Percentiles rank a stretch among this genome's conserved stretches.
phyloP scores from a whole-genome alignment of 1,139 yeast species.

The Scheffersomyces illinoinensis region DNA sequence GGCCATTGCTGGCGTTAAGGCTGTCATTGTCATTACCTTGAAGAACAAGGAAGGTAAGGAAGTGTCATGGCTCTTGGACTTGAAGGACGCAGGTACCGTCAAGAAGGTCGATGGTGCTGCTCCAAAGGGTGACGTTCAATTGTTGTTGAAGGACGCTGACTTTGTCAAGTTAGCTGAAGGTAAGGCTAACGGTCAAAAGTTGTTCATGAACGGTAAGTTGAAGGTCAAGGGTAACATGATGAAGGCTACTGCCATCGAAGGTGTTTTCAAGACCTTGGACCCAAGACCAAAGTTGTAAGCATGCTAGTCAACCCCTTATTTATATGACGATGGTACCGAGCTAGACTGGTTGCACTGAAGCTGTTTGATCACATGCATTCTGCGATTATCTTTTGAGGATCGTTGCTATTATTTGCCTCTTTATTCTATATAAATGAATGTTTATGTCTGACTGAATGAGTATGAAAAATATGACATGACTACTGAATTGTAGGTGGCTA shows the following conservation, averaged over 20 bases:
- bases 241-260: slow-evolving; percentile 82
- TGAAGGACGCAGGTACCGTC: slow-evolving; percentile 62
- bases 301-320: background rate
- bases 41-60: slow-evolving; percentile 67
- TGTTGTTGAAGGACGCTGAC: slow-evolving; percentile 63
- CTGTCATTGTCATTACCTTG: slow-evolving; percentile 66
- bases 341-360: background rate
- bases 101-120: slow-evolving; percentile 46
- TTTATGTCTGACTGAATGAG: background rate
- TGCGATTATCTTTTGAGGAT: background rate
- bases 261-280: slow-evolving; percentile 66
- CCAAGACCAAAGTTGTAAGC: slow-evolving; percentile 51
- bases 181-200: slow-evolving; percentile 80
- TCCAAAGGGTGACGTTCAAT: slow-evolving; percentile 65
- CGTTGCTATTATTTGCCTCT: background rate
- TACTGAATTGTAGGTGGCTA: background rate
- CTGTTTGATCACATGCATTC: background rate
- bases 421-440: background rate
- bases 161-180: slow-evolving; percentile 72
- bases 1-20: slow-evolving; percentile 55
- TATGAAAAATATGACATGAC: background rate
- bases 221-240: slow-evolving; percentile 87
- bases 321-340: background rate
- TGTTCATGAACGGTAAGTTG: slow-evolving; percentile 81
- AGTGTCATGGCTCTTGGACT: slow-evolving; percentile 71